A percentile compares a stretch with the other conserved stretches of the same genome.
These are phyloP conservation scores for Xerocomus nothofagi DNA, from an alignment of 1,284 basidiomycete species.

Conservation along the genomic window DNA sequence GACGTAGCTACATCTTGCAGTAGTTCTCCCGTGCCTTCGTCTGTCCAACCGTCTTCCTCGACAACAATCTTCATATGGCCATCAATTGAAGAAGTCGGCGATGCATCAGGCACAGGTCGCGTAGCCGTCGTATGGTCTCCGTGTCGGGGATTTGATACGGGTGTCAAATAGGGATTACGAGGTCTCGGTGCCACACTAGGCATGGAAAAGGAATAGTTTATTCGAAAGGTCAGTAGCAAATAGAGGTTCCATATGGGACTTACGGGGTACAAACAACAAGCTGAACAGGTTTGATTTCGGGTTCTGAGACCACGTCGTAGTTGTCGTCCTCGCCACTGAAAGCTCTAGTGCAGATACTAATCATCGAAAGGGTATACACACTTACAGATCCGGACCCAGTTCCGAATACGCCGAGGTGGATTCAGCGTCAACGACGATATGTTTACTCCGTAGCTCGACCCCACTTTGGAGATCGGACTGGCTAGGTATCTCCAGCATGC, in stretches of 20 bases:
- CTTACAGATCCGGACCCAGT: slow-evolving; percentile 11
- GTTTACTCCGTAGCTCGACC: not conserved
- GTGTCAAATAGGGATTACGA: slow-evolving; percentile 31
- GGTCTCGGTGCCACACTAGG: slow-evolving; percentile 15
- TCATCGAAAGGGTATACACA: not conserved
- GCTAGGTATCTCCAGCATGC: slow-evolving; percentile 1
- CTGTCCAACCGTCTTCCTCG: not conserved
- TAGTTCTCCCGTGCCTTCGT: slow-evolving; percentile 10
- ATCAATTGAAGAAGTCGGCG: slow-evolving; percentile 12
- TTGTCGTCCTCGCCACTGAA: slow-evolving; percentile 1
- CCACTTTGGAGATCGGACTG: not conserved
- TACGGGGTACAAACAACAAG: slow-evolving; percentile 18
- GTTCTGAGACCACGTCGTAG: not conserved
- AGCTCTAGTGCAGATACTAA: slow-evolving; percentile 1
- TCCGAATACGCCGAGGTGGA: not conserved
- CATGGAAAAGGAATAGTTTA: not conserved
- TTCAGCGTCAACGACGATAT: not conserved
- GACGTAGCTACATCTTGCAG: slow-evolving; percentile 21
- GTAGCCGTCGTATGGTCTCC: not conserved
- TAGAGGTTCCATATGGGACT: not conserved
- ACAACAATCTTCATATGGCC: not conserved
- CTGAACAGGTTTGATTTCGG: not conserved
- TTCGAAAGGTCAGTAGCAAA: not conserved
- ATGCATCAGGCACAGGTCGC: not conserved
- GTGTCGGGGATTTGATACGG: slow-evolving; percentile 25